phyloP scores from a whole-genome alignment of 495 filamentous ascomycete species.

The Penicillium dipodomyicola region DNA sequence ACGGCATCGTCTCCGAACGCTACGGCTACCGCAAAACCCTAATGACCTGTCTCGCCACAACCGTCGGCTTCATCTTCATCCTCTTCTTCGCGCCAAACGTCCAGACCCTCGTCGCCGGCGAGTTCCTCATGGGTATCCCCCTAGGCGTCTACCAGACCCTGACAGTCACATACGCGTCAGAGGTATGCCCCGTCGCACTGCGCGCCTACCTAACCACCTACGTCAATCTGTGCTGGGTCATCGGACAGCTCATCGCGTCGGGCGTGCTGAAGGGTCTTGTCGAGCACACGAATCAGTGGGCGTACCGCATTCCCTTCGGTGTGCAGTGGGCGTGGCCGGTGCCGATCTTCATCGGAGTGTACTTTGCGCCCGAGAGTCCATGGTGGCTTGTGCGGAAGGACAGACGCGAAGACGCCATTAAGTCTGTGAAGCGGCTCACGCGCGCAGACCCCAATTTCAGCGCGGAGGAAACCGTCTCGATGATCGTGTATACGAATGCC shows the following conservation, averaged over 20 bases:
- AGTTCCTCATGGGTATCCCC: conserved; percentile 71
- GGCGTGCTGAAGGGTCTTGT: conserved; percentile 58
- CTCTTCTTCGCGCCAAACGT: conserved; percentile 72
- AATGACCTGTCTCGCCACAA: conserved; percentile 58
- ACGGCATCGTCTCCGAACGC: conserved; percentile 63
- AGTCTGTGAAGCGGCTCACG: conserved; percentile 62
- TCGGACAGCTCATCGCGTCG: conserved; percentile 69
- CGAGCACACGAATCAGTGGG: conserved; percentile 54
- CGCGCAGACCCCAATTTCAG: conserved; percentile 58
- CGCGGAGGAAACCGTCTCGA: conserved; percentile 67
- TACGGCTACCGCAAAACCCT: conserved; percentile 69
- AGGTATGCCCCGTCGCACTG: conserved; percentile 71
- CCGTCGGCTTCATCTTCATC: conserved; percentile 65
- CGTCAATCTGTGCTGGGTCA: conserved; percentile 76
- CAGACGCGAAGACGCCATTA: conserved; percentile 61
- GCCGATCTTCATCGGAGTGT: conserved; percentile 65
- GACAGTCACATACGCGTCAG: conserved; percentile 74
- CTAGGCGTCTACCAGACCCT: conserved; percentile 79
- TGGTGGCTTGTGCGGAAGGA: conserved; percentile 80
- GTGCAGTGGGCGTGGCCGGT: conserved; percentile 82
- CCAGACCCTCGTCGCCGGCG: conserved; percentile 60
- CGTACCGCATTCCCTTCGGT: conserved; percentile 64
- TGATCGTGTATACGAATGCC: conserved; percentile 79
- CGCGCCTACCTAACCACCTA: conserved; percentile 72
- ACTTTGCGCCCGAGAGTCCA: conserved; percentile 70